Percentiles rank a stretch among this genome's conserved stretches.
phyloP scores from a whole-genome alignment of 2,329 filamentous ascomycete genomes.

The Aspergillus sojae region DNA sequence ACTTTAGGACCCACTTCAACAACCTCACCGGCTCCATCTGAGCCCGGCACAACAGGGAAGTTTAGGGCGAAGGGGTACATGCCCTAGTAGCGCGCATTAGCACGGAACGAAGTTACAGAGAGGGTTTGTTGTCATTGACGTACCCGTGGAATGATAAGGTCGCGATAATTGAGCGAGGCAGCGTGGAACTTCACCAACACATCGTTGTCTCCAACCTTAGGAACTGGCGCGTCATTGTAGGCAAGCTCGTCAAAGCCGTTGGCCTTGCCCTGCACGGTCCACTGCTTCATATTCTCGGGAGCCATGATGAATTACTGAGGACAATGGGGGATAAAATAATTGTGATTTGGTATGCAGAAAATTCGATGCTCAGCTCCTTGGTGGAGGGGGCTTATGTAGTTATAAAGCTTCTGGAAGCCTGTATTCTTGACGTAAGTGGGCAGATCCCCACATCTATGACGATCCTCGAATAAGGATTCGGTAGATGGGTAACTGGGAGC shows the following conservation, averaged over 20 bases:
- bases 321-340: neutral
- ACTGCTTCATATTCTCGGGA: conserved; percentile 55
- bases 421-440: conserved; percentile 14
- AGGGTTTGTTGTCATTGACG: conserved; percentile 46
- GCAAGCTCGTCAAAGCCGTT: conserved; percentile 64
- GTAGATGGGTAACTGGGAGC: neutral
- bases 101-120: neutral
- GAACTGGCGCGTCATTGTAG: conserved; percentile 57
- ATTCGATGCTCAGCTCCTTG: neutral
- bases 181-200: conserved; percentile 68
- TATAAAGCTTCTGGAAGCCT: neutral
- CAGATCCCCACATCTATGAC: conserved; percentile 3
- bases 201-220: conserved; percentile 68
- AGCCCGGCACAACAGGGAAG: conserved; percentile 36
- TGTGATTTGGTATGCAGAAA: neutral
- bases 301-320: conserved; percentile 8
- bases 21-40: conserved; percentile 49
- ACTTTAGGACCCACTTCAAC: conserved; percentile 59
- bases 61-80: conserved; percentile 36
- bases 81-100: conserved; percentile 26
- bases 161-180: conserved; percentile 54
- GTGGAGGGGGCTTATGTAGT: neutral
- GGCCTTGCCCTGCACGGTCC: conserved; percentile 53
- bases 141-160: conserved; percentile 50
- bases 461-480: neutral